Percentiles rank a stretch among this genome's conserved stretches.
Conservation (phyloP, 176 grass and related monocot genomes). For the Avena sativa region DNA sequence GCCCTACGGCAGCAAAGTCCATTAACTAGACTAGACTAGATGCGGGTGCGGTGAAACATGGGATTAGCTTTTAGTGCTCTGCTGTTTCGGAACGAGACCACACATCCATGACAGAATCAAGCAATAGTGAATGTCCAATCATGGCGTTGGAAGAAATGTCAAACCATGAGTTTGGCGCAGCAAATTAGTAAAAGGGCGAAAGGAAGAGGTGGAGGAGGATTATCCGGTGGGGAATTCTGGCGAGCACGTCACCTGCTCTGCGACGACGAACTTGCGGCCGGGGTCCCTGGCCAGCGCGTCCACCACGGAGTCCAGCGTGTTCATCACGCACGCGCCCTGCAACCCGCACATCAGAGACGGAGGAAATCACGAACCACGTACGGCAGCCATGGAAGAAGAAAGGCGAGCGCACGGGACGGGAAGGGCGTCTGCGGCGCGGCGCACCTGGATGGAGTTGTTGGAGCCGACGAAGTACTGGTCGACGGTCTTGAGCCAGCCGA, state of each 20-base stretch:
- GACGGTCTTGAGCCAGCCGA: constrained; percentile 96
- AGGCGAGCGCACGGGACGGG: neutral
- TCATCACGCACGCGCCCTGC: constrained; percentile 77
- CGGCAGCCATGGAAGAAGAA: neutral
- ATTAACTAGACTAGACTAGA: neutral
- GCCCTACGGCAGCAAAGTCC: neutral
- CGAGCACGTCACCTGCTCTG: constrained; percentile 65
- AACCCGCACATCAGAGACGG: neutral
- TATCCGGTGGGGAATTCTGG: neutral
- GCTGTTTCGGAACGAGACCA: neutral
- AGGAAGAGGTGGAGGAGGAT: no score
- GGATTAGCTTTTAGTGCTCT: neutral
- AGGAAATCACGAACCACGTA: neutral
- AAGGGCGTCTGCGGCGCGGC: neutral
- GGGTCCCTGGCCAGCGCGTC: constrained; percentile 67
- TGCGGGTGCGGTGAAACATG: neutral
- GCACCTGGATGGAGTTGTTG: constrained; percentile 80
- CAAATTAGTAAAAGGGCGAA: neutral
- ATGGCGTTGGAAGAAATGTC: neutral
- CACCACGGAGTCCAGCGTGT: constrained; percentile 87
- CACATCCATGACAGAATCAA: neutral
- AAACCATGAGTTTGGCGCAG: neutral
- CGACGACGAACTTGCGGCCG: constrained; percentile 76
- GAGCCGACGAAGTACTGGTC: constrained; percentile 95
- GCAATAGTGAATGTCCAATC: neutral